phyloP scores from a whole-genome alignment of 768 basidiomycete genomes.

The Mycena indigotica region DNA sequence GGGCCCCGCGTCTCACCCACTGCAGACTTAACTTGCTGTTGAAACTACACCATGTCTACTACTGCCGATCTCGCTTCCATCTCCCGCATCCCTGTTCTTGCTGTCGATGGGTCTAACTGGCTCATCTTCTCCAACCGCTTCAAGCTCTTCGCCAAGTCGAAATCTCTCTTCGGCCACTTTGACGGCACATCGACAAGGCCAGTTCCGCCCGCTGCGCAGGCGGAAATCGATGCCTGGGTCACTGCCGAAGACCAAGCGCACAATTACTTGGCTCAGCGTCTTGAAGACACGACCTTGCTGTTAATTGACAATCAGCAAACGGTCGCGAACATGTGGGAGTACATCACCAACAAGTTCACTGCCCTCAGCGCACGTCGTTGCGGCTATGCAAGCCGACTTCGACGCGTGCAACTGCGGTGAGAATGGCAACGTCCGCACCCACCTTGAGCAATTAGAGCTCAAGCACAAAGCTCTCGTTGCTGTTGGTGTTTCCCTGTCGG shows the following conservation, averaged over 20 bases:
- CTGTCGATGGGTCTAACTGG: conserved; percentile 25
- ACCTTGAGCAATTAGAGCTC: background rate
- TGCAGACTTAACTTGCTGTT: background rate
- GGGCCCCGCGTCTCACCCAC: background rate
- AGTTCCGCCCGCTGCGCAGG: background rate
- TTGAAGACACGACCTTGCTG: too few species aligned
- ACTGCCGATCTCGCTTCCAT: conserved; percentile 2
- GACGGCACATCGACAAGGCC: conserved; percentile 31
- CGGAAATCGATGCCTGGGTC: background rate
- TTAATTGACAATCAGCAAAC: too few species aligned
- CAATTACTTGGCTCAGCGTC: conserved; percentile 7
- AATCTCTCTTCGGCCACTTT: conserved; percentile 1
- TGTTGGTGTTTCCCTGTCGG: conserved; percentile 8
- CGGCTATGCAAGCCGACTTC: conserved; percentile 2
- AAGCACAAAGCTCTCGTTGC: background rate
- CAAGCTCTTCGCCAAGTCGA: conserved; percentile 15
- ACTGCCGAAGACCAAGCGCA: conserved; percentile 24
- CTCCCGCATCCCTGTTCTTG: conserved; percentile 17
- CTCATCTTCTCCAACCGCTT: conserved; percentile 18
- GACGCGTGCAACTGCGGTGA: conserved; percentile 11
- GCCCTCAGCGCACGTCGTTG: conserved; percentile 3
- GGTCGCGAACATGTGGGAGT: conserved; percentile 21
- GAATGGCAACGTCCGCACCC: conserved; percentile 9
- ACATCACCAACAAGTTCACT: conserved; percentile 13
- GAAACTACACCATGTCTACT: background rate